phyloP scores from a whole-genome alignment of 768 basidiomycete species.

The Lentinula sp. region DNA sequence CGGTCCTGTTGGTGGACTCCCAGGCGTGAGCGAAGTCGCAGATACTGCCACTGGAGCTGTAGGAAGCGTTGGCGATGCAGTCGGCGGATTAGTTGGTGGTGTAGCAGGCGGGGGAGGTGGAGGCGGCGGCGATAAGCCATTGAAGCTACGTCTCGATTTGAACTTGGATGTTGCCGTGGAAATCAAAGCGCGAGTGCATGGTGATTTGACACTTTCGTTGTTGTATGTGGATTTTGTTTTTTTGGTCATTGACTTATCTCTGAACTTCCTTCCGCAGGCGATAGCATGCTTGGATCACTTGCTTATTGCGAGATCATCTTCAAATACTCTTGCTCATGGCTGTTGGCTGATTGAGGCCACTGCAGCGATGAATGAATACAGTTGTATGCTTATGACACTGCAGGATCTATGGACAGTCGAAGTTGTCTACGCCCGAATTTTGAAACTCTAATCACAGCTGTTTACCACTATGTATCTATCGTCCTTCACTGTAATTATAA shows the following conservation, averaged over 20 bases:
- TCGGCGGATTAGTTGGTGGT: neutral
- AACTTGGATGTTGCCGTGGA: slow-evolving; percentile 12
- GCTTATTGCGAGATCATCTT: neutral
- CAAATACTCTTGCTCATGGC: too few relatives aligned
- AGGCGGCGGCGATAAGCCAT: slow-evolving; percentile 3
- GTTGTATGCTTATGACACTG: too few relatives aligned
- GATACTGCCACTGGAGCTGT: slow-evolving; percentile 5
- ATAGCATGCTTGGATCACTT: neutral
- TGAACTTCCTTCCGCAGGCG: neutral
- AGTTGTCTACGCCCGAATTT: too few relatives aligned
- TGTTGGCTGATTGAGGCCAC: too few relatives aligned
- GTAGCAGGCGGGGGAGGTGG: slow-evolving; percentile 6
- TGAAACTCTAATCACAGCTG: too few relatives aligned
- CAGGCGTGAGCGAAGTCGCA: slow-evolving; percentile 6
- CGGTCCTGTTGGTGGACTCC: neutral
- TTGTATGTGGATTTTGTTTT: slow-evolving; percentile 6
- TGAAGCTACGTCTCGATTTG: slow-evolving; percentile 11
- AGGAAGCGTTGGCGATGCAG: neutral
- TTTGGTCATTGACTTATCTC: neutral
- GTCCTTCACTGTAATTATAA: too few relatives aligned
- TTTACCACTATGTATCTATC: too few relatives aligned
- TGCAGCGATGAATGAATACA: too few relatives aligned
- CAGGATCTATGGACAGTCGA: too few relatives aligned
- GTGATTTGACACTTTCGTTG: slow-evolving; percentile 11
- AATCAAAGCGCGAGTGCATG: slow-evolving; percentile 11